phyloP scores from a whole-genome alignment of 768 basidiomycete genomes.

The Russula vinacea region DNA sequence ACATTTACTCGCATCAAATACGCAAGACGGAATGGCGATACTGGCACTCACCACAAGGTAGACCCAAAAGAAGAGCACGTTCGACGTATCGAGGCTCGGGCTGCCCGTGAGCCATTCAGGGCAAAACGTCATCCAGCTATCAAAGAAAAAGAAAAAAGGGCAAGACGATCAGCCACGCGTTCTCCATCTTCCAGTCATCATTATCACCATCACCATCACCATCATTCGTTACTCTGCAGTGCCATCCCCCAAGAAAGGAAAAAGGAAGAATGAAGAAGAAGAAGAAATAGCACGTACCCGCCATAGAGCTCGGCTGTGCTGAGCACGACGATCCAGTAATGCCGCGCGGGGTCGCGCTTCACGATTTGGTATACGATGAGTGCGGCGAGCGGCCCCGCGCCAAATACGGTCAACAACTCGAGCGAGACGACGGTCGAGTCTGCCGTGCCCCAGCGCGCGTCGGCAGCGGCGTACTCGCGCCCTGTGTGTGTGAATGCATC shows the following conservation, averaged over 20 bases:
- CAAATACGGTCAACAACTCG: constrained; percentile 79
- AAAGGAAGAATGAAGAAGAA: neutral
- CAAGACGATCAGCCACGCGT: neutral
- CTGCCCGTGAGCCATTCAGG: constrained; percentile 82
- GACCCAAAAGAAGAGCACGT: constrained; percentile 71
- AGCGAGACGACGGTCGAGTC: constrained; percentile 81
- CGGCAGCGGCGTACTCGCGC: constrained; percentile 78
- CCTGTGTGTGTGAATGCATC: constrained; percentile 53
- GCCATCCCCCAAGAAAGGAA: neutral
- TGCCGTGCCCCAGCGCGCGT: constrained; percentile 75
- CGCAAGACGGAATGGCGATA: constrained; percentile 42
- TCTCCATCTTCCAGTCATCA: neutral
- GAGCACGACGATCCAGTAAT: constrained; percentile 79
- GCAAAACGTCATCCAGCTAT: constrained; percentile 79
- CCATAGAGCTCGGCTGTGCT: constrained; percentile 77
- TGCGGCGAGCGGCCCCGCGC: constrained; percentile 69
- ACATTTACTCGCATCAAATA: constrained; percentile 23
- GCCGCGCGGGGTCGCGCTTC: constrained; percentile 59
- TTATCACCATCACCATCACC: neutral
- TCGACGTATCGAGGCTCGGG: constrained; percentile 67
- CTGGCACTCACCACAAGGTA: constrained; percentile 63
- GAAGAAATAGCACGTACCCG: constrained; percentile 51
- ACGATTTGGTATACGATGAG: constrained; percentile 67
- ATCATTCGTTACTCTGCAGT: neutral
- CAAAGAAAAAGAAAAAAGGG: neutral